phyloP scores from a whole-genome alignment of 2,329 filamentous ascomycete species.

The Colletotrichum sp. region DNA sequence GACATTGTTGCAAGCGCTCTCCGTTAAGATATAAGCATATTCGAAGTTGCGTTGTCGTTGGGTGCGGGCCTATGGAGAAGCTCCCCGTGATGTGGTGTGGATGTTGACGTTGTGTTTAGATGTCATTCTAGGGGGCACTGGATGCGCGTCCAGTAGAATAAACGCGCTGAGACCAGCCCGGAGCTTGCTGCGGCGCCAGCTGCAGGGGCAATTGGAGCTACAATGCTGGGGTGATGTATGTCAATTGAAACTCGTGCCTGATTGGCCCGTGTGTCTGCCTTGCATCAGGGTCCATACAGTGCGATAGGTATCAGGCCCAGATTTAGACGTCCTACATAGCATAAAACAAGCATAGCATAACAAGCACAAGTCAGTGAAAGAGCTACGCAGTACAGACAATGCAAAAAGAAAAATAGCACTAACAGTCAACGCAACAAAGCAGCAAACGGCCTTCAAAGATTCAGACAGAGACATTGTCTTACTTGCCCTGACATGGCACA shows the following conservation, averaged over 20 bases:
- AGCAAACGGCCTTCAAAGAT: not conserved
- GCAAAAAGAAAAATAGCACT: not conserved
- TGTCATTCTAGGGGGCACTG: slow-evolving; percentile 2
- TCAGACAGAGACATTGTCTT: slow-evolving; percentile 2
- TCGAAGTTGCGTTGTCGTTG: slow-evolving; percentile 3
- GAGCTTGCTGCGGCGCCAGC: not conserved
- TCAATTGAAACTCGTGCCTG: not conserved
- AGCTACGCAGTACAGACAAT: not conserved
- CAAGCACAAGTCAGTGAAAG: not conserved
- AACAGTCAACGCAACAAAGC: not conserved
- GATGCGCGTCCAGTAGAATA: slow-evolving; percentile 17
- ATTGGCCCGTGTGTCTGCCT: not conserved
- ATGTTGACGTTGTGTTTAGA: slow-evolving; percentile 14
- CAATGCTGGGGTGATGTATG: not conserved
- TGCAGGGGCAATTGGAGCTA: not conserved
- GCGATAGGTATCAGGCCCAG: not conserved
- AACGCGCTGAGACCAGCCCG: slow-evolving; percentile 6
- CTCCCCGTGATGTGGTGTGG: not conserved
- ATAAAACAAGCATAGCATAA: not conserved
- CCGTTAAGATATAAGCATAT: slow-evolving; percentile 13
- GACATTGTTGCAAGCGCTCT: slow-evolving; percentile 47
- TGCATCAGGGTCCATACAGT: not conserved
- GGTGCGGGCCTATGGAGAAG: slow-evolving; percentile 3
- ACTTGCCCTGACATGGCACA: not conserved
- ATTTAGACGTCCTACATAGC: not conserved